Percentiles rank a stretch among this genome's conserved stretches.
These are phyloP conservation scores for Heliamphora pulchella DNA, from an alignment of 179 eudicot genomes.

Conservation along the genomic window DNA sequence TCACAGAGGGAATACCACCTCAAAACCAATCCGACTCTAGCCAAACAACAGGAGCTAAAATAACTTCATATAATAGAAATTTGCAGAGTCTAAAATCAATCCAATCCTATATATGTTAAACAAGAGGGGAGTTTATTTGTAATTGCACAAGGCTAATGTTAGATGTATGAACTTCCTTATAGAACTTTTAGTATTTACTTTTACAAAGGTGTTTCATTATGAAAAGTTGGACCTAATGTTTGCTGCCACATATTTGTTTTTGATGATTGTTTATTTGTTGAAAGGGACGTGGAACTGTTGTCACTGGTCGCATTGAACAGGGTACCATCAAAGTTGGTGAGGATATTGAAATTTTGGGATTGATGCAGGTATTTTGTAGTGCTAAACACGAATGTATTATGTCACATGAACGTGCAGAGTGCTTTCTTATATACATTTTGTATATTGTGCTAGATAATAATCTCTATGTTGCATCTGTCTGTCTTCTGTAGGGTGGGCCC, in stretches of 20 bases:
- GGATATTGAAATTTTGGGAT: conserved; percentile 71
- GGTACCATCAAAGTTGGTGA: conserved; percentile 80
- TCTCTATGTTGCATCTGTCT: not conserved
- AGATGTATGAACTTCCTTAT: not conserved
- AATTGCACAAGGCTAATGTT: not conserved
- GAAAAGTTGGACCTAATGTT: not conserved
- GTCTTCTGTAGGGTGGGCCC: conserved; percentile 47
- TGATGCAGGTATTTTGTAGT: conserved; percentile 43
- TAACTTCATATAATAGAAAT: not conserved
- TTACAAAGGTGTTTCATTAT: not conserved
- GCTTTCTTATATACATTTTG: not conserved
- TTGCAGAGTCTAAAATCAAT: not conserved
- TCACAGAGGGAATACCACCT: not conserved
- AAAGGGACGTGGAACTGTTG: conserved; percentile 94
- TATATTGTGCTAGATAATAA: not conserved
- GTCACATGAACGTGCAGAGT: not conserved
- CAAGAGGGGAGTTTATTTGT: not conserved
- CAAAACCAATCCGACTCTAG: not conserved
- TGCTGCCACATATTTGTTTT: not conserved
- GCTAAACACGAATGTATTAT: not conserved
- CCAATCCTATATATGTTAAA: not conserved
- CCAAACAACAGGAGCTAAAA: not conserved
- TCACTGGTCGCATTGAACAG: conserved; percentile 82
- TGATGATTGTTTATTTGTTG: not conserved
- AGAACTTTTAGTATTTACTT: not conserved